Evolutionary conservation across 2,329 filamentous ascomycete genomes (phyloP).

Genomic region (Colletotrichum endophyticum): DNA sequence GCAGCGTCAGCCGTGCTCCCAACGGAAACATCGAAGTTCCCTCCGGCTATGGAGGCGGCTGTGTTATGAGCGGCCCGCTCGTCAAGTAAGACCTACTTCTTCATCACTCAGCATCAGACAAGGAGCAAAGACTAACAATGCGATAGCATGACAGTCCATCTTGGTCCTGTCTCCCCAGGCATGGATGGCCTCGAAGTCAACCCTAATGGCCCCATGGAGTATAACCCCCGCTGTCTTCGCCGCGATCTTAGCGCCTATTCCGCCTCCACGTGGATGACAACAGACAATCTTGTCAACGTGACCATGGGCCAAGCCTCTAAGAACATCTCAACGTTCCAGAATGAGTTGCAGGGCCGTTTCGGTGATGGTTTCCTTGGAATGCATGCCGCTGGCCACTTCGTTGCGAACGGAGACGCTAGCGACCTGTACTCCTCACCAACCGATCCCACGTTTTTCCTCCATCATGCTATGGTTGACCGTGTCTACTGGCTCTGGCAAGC

Average conservation of each 20-base stretch:
- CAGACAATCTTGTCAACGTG: conserved; percentile 27
- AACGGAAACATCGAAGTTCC: conserved; percentile 33
- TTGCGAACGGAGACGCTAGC: conserved; percentile 28
- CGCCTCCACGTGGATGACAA: conserved; percentile 24
- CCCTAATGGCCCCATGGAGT: conserved; percentile 8
- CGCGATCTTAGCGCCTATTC: conserved; percentile 30
- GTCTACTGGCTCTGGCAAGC: conserved; percentile 32
- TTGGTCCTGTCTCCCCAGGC: conserved; percentile 31
- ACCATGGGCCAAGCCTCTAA: conserved; percentile 22
- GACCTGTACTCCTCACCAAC: conserved; percentile 27
- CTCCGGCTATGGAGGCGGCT: conserved; percentile 38
- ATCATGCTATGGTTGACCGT: conserved; percentile 29
- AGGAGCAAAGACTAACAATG: conserved; percentile 19
- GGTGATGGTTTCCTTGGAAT: conserved; percentile 28
- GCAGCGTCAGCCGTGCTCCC: conserved; percentile 19
- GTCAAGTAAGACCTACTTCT: not conserved
- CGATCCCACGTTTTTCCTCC: conserved; percentile 29
- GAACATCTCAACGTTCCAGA: conserved; percentile 30
- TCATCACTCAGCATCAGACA: not conserved
- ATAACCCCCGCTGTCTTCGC: conserved; percentile 35
- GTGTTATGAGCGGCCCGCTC: conserved; percentile 37
- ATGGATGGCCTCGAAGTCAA: conserved; percentile 1
- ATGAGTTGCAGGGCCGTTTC: conserved; percentile 34
- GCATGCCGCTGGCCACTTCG: conserved; percentile 31
- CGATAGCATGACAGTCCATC: conserved; percentile 26